Evolutionary conservation across 768 basidiomycete species (phyloP).

Genomic region (Xanthoconium stramineum): DNA sequence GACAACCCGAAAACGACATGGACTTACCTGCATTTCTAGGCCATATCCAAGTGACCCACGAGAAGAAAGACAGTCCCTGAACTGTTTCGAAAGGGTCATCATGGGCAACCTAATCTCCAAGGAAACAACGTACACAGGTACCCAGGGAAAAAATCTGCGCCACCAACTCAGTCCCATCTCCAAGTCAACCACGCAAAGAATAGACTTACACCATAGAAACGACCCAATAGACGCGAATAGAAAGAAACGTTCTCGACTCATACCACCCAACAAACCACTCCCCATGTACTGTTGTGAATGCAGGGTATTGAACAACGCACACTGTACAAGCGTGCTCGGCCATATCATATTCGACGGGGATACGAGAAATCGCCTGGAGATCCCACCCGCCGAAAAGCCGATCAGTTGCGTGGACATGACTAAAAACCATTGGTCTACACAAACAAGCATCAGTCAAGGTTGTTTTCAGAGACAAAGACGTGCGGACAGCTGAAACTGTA

Average conservation of each 20-base stretch:
- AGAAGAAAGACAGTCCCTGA: slow-evolving; percentile 54
- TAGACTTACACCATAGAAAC: slow-evolving; percentile 53
- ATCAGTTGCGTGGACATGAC: slow-evolving; percentile 76
- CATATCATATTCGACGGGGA: slow-evolving; percentile 62
- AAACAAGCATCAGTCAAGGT: slow-evolving; percentile 2
- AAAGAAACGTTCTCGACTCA: slow-evolving; percentile 79
- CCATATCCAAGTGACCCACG: slow-evolving; percentile 56
- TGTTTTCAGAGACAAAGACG: not conserved
- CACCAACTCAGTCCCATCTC: slow-evolving; percentile 9
- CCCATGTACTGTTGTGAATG: slow-evolving; percentile 69
- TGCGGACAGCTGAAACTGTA: slow-evolving; percentile 58
- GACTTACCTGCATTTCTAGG: slow-evolving; percentile 46
- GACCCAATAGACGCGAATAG: slow-evolving; percentile 56
- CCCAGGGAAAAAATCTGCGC: slow-evolving; percentile 41
- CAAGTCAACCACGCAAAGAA: not conserved
- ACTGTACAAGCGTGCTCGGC: slow-evolving; percentile 72
- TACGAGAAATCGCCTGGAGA: slow-evolving; percentile 71
- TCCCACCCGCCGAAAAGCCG: slow-evolving; percentile 80
- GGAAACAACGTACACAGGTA: slow-evolving; percentile 36
- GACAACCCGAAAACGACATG: slow-evolving; percentile 6
- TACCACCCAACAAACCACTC: slow-evolving; percentile 55
- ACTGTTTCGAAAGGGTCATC: slow-evolving; percentile 27
- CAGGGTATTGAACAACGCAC: slow-evolving; percentile 74
- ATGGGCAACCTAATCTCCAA: not conserved
- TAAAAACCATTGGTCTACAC: slow-evolving; percentile 73